Evolutionary conservation across 2,329 filamentous ascomycete genomes (phyloP).

Genomic region (Phaeosphaeriaceae sp.): DNA sequence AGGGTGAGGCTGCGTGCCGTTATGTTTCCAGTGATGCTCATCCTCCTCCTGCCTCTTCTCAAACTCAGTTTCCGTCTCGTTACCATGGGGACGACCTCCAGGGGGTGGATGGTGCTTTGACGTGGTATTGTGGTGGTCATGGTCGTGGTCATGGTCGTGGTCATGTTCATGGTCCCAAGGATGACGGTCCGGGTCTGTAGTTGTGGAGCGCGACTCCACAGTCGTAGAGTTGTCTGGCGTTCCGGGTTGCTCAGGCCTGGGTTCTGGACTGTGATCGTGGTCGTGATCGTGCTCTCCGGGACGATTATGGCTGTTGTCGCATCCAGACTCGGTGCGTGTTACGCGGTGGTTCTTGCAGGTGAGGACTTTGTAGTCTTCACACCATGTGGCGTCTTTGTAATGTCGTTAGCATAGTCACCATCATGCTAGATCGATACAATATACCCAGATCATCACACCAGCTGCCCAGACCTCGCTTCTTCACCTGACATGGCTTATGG

Average conservation of each 20-base stretch:
- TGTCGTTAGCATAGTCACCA: neutral
- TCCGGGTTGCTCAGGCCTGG: neutral
- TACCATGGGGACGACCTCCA: neutral
- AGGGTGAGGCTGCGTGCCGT: neutral
- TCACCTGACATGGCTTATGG: neutral
- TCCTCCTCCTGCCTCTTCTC: neutral
- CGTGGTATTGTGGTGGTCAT: neutral
- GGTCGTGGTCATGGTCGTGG: neutral
- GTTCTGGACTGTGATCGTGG: neutral
- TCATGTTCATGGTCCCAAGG: neutral
- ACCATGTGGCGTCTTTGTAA: neutral
- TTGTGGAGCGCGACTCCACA: neutral
- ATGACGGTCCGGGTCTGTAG: neutral
- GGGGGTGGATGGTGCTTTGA: neutral
- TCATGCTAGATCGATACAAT: neutral
- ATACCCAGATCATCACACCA: neutral
- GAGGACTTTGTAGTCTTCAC: constrained; percentile 1
- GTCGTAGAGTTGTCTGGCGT: neutral
- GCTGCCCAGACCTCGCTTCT: neutral
- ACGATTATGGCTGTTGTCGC: neutral
- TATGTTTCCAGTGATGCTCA: neutral
- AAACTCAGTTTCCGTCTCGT: neutral
- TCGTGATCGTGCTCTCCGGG: neutral
- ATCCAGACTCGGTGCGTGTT: neutral
- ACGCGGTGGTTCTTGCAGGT: neutral